These are phyloP conservation scores for Spergularia azorica DNA, from an alignment of 179 eudicot genomes.

Conservation along the genomic window DNA sequence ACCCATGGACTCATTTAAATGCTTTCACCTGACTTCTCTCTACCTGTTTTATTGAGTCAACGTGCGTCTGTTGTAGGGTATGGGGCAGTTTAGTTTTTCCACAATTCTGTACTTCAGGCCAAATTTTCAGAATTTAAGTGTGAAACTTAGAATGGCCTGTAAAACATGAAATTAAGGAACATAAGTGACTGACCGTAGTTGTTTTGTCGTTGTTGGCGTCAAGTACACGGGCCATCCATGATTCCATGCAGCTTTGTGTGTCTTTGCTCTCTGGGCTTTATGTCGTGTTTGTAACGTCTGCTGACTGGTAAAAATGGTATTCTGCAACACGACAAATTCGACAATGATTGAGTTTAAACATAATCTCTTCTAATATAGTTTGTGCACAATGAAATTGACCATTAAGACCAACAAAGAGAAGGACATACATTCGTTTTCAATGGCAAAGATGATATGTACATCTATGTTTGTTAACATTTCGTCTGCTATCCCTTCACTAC, in stretches of 20 bases:
- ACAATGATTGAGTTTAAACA: too few relatives aligned
- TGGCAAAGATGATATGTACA: not conserved
- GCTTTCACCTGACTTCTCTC: not conserved
- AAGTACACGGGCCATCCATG: slow-evolving; percentile 1
- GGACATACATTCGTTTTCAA: not conserved
- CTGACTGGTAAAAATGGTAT: too few relatives aligned
- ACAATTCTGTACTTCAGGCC: not conserved
- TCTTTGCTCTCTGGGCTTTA: too few relatives aligned
- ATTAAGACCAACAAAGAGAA: not conserved
- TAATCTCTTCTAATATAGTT: not conserved
- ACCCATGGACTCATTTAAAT: not conserved
- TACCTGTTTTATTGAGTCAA: not conserved
- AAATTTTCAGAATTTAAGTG: not conserved
- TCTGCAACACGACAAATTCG: too few relatives aligned
- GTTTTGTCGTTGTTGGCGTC: not conserved
- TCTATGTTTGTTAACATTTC: not conserved
- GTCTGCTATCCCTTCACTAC: slow-evolving; percentile 16
- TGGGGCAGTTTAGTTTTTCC: not conserved
- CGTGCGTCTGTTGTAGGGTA: too few relatives aligned
- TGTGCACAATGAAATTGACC: not conserved
- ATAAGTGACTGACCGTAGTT: not conserved
- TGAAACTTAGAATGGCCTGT: not conserved
- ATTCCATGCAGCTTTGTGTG: not conserved
- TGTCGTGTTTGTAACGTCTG: too few relatives aligned
- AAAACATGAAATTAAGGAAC: too few relatives aligned